A percentile compares a stretch with the other conserved stretches of the same genome.
Evolutionary conservation across 306 rosid species (phyloP).

Genomic region (Clitoria ternatea): DNA sequence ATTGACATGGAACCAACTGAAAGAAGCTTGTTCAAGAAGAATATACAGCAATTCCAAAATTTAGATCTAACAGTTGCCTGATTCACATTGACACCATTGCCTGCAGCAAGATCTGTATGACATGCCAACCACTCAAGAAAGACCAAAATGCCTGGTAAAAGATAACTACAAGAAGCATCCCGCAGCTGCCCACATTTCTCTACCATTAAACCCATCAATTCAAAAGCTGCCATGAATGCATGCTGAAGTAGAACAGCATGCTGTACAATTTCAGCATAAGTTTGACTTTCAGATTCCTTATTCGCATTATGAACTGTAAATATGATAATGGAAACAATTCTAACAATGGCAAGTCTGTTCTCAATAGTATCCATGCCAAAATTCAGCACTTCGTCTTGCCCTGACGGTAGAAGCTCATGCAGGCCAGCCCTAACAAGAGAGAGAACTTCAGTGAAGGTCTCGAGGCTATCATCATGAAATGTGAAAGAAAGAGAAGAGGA

Average conservation of each 20-base stretch:
- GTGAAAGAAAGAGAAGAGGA: not conserved
- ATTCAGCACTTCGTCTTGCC: conserved; percentile 60
- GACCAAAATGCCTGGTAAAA: conserved; percentile 83
- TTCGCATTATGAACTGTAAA: conserved; percentile 74
- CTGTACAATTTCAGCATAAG: conserved; percentile 88
- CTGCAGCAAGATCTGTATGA: conserved; percentile 62
- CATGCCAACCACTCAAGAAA: conserved; percentile 96
- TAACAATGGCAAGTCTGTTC: conserved; percentile 65
- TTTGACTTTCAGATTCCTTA: conserved; percentile 86
- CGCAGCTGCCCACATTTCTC: conserved; percentile 66
- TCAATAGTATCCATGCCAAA: conserved; percentile 67
- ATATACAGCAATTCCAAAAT: conserved; percentile 69
- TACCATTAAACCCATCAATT: conserved; percentile 68
- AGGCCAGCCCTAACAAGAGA: conserved; percentile 57
- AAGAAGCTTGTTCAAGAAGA: conserved; percentile 68
- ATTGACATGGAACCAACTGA: conserved; percentile 46
- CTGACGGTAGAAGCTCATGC: conserved; percentile 58
- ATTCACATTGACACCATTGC: conserved; percentile 61
- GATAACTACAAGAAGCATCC: conserved; percentile 71
- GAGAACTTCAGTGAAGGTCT: conserved; percentile 80
- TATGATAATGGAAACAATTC: conserved; percentile 68
- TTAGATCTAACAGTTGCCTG: conserved; percentile 63
- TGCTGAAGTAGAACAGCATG: conserved; percentile 81
- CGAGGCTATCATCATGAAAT: conserved; percentile 52
- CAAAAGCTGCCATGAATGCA: conserved; percentile 79